phyloP scores from a whole-genome alignment of 2,329 filamentous ascomycete genomes.

The Ophiostoma australiae region DNA sequence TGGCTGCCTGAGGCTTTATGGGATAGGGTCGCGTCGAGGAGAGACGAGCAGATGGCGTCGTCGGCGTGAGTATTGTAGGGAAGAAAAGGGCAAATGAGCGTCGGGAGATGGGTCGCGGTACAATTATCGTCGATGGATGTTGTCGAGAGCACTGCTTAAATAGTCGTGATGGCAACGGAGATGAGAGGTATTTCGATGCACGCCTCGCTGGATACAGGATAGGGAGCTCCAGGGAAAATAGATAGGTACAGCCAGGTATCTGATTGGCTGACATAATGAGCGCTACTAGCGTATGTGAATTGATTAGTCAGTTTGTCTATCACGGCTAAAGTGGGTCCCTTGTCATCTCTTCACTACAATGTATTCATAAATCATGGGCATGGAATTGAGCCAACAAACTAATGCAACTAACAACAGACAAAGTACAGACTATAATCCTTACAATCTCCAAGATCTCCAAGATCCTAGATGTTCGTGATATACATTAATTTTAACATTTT shows the following conservation, averaged over 20 bases:
- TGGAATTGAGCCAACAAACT: neutral
- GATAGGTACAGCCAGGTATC: neutral
- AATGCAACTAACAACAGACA: neutral
- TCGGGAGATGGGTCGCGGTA: neutral
- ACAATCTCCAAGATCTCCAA: neutral
- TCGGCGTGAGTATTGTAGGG: neutral
- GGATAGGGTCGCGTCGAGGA: neutral
- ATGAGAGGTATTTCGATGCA: slow-evolving; percentile 14
- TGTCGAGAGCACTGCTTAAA: slow-evolving; percentile 6
- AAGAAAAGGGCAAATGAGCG: no score
- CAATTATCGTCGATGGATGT: neutral
- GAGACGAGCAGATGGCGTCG: neutral
- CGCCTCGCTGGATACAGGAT: neutral
- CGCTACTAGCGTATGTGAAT: neutral
- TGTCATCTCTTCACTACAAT: no score
- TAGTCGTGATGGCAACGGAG: neutral
- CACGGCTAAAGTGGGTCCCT: neutral
- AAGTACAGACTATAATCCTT: slow-evolving; percentile 5
- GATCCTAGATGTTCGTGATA: neutral
- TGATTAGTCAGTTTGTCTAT: neutral
- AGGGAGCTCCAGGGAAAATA: slow-evolving; percentile 14
- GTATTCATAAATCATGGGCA: neutral
- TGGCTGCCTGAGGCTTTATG: neutral
- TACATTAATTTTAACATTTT: slow-evolving; percentile 9
- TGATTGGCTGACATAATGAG: slow-evolving; percentile 14